phyloP scores from a whole-genome alignment of 1,284 basidiomycete species.

The Moniliophthora roreri region DNA sequence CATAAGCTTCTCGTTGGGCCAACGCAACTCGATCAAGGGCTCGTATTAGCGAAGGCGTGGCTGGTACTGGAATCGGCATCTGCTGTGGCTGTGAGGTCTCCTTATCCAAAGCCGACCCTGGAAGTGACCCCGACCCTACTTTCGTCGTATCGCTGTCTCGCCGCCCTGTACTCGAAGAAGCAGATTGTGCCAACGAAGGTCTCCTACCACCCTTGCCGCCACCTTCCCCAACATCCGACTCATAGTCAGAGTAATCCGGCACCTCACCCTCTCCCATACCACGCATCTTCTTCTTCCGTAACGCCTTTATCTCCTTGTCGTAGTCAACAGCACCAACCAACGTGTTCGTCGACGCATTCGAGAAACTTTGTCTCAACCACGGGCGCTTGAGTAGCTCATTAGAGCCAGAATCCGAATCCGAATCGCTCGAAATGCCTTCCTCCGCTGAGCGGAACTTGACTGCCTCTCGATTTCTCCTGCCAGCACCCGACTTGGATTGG shows the following conservation, averaged over 20 bases:
- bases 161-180: background rate
- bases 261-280: conserved; percentile 20
- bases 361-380: conserved; percentile 22
- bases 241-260: conserved; percentile 39
- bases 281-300: conserved; percentile 15
- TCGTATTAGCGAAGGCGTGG: conserved; percentile 60
- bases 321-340: conserved; percentile 22
- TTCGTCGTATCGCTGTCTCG: no score
- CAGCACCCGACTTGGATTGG: conserved; percentile 18
- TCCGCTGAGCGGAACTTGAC: conserved; percentile 49
- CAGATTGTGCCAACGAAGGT: conserved; percentile 13
- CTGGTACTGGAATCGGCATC: conserved; percentile 45
- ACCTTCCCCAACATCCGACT: conserved; percentile 27
- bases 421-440: conserved; percentile 25
- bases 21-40: conserved; percentile 55
- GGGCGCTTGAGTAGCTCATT: conserved; percentile 22
- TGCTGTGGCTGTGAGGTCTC: no score
- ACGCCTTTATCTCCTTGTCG: conserved; percentile 22
- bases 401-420: conserved; percentile 37
- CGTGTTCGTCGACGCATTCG: conserved; percentile 21
- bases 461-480: conserved; percentile 37
- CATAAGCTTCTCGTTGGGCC: conserved; percentile 53
- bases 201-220: conserved; percentile 5
- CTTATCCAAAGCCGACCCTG: no score
- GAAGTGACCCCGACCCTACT: background rate